Percentiles rank a stretch among this genome's conserved stretches.
Conservation (phyloP, 1,139 yeast species). For the Diutina siamensis region DNA sequence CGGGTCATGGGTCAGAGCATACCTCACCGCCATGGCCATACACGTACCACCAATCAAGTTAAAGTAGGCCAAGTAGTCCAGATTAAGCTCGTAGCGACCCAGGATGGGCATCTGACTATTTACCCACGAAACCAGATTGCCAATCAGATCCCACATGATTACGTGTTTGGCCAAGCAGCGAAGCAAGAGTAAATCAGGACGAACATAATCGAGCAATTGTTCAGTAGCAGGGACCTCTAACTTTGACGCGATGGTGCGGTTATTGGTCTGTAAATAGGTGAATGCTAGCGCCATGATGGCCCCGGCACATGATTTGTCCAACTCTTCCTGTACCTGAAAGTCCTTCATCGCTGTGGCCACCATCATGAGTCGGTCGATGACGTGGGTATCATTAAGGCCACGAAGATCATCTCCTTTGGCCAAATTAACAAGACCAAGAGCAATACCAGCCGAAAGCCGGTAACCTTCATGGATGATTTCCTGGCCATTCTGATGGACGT, state of each 20-base stretch:
- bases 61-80: slow-evolving; percentile 54
- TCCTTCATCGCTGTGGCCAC: slow-evolving; percentile 58
- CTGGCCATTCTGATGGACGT: slow-evolving; percentile 45
- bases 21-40: slow-evolving; percentile 62
- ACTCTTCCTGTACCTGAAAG: slow-evolving; percentile 50
- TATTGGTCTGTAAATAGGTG: slow-evolving; percentile 60
- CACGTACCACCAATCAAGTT: slow-evolving; percentile 69
- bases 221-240: slow-evolving; percentile 52
- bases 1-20: slow-evolving; percentile 57
- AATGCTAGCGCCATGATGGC: slow-evolving; percentile 68
- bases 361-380: slow-evolving; percentile 53
- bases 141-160: slow-evolving; percentile 70
- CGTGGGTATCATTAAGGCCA: slow-evolving; percentile 57
- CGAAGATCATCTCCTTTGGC: slow-evolving; percentile 62
- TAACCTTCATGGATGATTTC: slow-evolving; percentile 68
- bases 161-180: slow-evolving; percentile 58
- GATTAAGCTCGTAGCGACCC: slow-evolving; percentile 23
- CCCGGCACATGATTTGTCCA: slow-evolving; percentile 73
- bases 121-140: slow-evolving; percentile 48
- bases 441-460: slow-evolving; percentile 77
- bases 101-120: slow-evolving; percentile 41
- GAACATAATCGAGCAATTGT: slow-evolving; percentile 54
- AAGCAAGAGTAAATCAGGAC: slow-evolving; percentile 71
- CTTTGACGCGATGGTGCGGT: slow-evolving; percentile 48
- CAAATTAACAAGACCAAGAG: slow-evolving; percentile 77